Percentiles rank a stretch among this genome's conserved stretches.
phyloP scores from a whole-genome alignment of 2,329 filamentous ascomycete genomes.

The Aureobasidium uvarum region DNA sequence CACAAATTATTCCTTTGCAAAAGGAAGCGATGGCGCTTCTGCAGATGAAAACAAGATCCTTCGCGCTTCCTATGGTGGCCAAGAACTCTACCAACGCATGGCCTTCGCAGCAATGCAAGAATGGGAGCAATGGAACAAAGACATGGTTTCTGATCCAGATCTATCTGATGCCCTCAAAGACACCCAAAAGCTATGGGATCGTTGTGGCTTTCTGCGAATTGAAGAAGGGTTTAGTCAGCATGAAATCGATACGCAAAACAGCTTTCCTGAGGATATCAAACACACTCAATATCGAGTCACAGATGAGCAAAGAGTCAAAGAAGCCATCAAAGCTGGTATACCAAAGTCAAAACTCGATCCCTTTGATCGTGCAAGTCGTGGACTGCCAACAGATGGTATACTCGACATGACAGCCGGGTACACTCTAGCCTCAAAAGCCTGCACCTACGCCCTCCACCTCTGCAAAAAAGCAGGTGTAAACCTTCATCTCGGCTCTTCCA shows the following conservation, averaged over 20 bases:
- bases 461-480: constrained; percentile 7
- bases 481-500: not conserved
- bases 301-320: constrained; percentile 23
- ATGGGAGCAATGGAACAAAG: constrained; percentile 40
- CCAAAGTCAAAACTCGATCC: constrained; percentile 15
- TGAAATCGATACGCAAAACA: constrained; percentile 32
- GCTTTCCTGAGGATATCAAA: constrained; percentile 32
- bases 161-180: not conserved
- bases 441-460: constrained; percentile 19
- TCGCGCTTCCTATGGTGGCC: constrained; percentile 31
- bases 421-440: constrained; percentile 20
- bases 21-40: constrained; percentile 31
- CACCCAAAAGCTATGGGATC: constrained; percentile 32
- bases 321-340: not conserved
- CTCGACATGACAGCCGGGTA: constrained; percentile 25
- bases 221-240: constrained; percentile 29
- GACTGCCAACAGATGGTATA: constrained; percentile 4
- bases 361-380: constrained; percentile 8
- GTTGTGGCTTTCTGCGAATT: constrained; percentile 33
- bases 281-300: constrained; percentile 35
- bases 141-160: not conserved
- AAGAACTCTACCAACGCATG: constrained; percentile 32
- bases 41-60: constrained; percentile 35
- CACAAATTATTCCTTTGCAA: constrained; percentile 30
- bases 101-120: constrained; percentile 33